Base-by-base conservation (phyloP, 441 rosid species). In the Lepidium campestre region DNA sequence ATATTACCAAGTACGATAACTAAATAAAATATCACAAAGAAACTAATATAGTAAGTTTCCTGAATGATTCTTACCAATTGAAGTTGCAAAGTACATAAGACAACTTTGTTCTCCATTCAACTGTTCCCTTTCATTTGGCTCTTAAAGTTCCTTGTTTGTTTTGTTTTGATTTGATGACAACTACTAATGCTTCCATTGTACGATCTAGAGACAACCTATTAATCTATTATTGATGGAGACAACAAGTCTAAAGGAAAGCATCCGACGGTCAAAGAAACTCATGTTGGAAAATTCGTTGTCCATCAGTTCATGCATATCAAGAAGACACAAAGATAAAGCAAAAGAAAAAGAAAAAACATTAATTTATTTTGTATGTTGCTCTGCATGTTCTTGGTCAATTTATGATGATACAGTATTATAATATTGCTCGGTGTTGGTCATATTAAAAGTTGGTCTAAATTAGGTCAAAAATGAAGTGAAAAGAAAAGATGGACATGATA, bases 221-320 rank as follows among this genome's bases (percentile, higher is more conserved):
- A n/a, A n/a, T n/a, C 47, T 35, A 56, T n/a, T 41, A 65, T 46
- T 52, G 68, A 50, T n/a, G 12, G 41, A 12, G 53, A 29, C 32
- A 29, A 29, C 68, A 39, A 25, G 15, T 64, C 49, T 20, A 25
- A 64, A 37, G 58, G n/a, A n/a, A n/a, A n/a, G 19, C 61, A 53
- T 19, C 53, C 22, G 37, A 67, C 56, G 39, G 72, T 57, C 64
- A 56, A 57, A 67, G 56, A 35, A 56, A 67, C 57, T 67, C 63
- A 46, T 23, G 39, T 32, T 29, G 44, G 56, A 5, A 36, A 35
- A 11, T 7, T 23, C 20, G 27, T 45, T 56, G 64, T 56, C 64
- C 64, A 7, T 67, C 64, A 23, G 57, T 56, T 57, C 46, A 57
- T 67, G 27, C n/a, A n/a, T n/a, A n/a, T n/a, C n/a, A n/a, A n/a